Percentiles rank a stretch among this genome's conserved stretches.
Evolutionary conservation across 331 rosid species (phyloP).

Genomic region (Ulmus americana): DNA sequence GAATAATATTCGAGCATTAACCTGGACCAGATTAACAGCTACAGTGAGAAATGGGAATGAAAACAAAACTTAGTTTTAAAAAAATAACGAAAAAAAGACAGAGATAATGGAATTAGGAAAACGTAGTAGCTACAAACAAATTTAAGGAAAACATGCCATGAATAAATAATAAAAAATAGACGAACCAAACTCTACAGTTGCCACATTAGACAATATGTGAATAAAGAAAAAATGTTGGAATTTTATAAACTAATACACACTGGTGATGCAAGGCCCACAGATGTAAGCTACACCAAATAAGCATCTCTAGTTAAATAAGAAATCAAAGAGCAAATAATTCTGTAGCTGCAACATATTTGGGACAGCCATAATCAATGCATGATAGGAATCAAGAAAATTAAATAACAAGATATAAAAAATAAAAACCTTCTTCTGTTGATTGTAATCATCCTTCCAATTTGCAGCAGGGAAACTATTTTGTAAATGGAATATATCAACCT

Average conservation of each 20-base stretch:
- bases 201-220: too few species aligned
- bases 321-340: background rate
- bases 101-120: background rate
- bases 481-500: constrained; percentile 89
- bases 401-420: background rate
- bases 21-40: constrained; percentile 41
- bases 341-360: background rate
- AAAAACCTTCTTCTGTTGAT: constrained; percentile 67
- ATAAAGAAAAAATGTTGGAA: too few species aligned
- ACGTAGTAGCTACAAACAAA: background rate
- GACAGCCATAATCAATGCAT: background rate
- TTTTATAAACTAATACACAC: too few species aligned
- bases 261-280: background rate
- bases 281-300: background rate
- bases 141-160: background rate
- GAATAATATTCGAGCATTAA: constrained; percentile 77
- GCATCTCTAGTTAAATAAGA: background rate
- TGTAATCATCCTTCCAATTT: constrained; percentile 68
- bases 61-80: background rate
- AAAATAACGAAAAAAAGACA: background rate
- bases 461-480: constrained; percentile 52
- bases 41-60: background rate
- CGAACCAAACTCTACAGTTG: background rate
- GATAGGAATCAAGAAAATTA: background rate
- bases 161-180: background rate